Percentiles rank a stretch among this genome's conserved stretches.
phyloP scores from a whole-genome alignment of 1,284 basidiomycete species.

The Trichosporon sp. region DNA sequence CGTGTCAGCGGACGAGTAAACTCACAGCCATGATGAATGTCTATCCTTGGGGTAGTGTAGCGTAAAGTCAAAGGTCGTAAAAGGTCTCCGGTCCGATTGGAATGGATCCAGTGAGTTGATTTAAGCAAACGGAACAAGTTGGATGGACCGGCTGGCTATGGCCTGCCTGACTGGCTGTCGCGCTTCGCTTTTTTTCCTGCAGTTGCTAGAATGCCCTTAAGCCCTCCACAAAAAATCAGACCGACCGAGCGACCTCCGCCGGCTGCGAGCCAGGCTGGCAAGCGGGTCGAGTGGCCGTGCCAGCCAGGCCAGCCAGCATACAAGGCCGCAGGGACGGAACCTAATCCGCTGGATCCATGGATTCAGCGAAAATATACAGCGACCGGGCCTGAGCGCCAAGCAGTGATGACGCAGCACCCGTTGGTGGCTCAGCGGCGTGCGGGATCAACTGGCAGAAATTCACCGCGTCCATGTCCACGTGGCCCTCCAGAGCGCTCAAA shows the following conservation, averaged over 20 bases:
- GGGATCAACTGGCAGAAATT: no score
- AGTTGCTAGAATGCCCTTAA: constrained; percentile 3
- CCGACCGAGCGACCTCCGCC: background rate
- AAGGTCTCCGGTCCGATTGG: background rate
- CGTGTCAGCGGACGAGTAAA: background rate
- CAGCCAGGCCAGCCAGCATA: no score
- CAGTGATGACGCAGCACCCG: no score
- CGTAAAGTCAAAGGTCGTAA: background rate
- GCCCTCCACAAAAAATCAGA: background rate
- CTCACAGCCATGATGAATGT: constrained; percentile 14
- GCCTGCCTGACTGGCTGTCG: background rate
- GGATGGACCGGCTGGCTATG: background rate
- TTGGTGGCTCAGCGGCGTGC: no score
- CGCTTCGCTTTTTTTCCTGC: constrained; percentile 4
- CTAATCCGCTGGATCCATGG: no score
- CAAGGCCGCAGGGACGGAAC: no score
- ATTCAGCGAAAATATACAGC: no score
- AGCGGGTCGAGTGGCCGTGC: no score
- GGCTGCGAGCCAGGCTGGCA: background rate
- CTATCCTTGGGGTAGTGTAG: background rate
- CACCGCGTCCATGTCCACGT: no score
- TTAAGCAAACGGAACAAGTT: constrained; percentile 3
- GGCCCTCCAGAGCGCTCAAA: no score
- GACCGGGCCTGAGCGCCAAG: no score
- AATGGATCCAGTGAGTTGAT: constrained; percentile 1